Evolutionary conservation across 2,329 filamentous ascomycete species (phyloP), one percentile per base, ranked within the genome.

Genomic region (Botryosphaeria dothidea): DNA sequence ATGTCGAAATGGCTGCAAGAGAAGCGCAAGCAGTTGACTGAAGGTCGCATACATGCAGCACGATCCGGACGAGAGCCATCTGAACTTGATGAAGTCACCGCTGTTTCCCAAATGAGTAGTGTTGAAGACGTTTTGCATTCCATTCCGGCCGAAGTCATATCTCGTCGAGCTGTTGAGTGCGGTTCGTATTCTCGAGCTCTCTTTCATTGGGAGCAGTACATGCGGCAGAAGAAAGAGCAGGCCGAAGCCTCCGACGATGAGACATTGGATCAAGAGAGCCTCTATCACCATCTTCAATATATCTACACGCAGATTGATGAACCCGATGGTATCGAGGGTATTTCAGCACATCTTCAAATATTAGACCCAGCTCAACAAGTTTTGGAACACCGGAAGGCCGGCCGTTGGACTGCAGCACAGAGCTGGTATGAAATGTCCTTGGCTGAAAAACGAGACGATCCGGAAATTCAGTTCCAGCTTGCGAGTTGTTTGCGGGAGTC

Each of bases 301-400:
- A 97, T 99, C 19, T 99, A 99, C 77, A 92, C 92, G 1, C 91
- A 97, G 71, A 98, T 99, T 67, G 95, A 99, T 72, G 95, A 99
- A 71, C 96, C 95, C 0, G 95, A 99, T 76, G 93, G 94, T 1
- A 89, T 99, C 36, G 93, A 98, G 74, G 95, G 95, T 2, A 94
- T 99, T 67, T 96, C 94, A 1, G 88, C 92, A 21, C 91, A 95
- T 74, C 82, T 98, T 3, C 90, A 91, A 66, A 88, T 93, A 11
- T 82, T 98, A n/a, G 92, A 96, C 69, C 90, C 97, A 57, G 91
- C 97, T 66, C 94, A 97, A 74, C 93, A 98, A 74, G 90, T 97
- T 34, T 83, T 97, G 64, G 92, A 96, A 71, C 93, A 99, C 78
- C 88, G 91, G 65, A 98, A 97, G 76, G 92, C 93, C 21, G 95